Percentiles rank a stretch among this genome's conserved stretches.
Evolutionary conservation across 2,329 filamentous ascomycete genomes (phyloP).

Genomic region (Dryadomyces sulphureus): DNA sequence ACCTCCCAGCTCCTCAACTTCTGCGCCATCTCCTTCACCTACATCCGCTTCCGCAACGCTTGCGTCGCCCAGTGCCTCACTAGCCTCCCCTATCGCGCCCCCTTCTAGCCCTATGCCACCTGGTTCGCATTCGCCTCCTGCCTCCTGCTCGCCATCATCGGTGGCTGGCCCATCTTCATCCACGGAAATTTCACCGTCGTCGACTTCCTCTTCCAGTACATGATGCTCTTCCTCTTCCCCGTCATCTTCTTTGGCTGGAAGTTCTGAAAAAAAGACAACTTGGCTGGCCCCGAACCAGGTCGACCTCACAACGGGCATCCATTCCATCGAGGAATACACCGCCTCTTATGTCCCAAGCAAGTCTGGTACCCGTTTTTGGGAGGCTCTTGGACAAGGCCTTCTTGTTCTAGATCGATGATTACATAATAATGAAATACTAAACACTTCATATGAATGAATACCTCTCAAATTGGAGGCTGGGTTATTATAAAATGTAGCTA

Average conservation of each 20-base stretch:
- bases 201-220: not conserved
- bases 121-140: too few relatives aligned
- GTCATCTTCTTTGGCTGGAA: not conserved
- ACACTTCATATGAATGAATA: too few relatives aligned
- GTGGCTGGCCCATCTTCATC: not conserved
- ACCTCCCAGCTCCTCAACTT: constrained; percentile 27
- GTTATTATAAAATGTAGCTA: too few relatives aligned
- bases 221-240: not conserved
- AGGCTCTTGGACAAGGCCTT: too few relatives aligned
- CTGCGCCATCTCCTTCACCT: constrained; percentile 28
- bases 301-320: not conserved
- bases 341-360: not conserved
- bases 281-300: not conserved
- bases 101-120: too few relatives aligned
- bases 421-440: too few relatives aligned
- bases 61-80: too few relatives aligned
- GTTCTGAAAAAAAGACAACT: not conserved
- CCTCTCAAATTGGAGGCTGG: too few relatives aligned
- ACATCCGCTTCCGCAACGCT: constrained; percentile 27
- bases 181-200: not conserved
- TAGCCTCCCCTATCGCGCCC: too few relatives aligned
- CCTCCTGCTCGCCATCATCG: not conserved
- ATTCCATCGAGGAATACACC: not conserved
- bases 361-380: too few relatives aligned
- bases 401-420: too few relatives aligned